Conservation (phyloP, 345 rosid genomes). For the Lepidium sativum region DNA sequence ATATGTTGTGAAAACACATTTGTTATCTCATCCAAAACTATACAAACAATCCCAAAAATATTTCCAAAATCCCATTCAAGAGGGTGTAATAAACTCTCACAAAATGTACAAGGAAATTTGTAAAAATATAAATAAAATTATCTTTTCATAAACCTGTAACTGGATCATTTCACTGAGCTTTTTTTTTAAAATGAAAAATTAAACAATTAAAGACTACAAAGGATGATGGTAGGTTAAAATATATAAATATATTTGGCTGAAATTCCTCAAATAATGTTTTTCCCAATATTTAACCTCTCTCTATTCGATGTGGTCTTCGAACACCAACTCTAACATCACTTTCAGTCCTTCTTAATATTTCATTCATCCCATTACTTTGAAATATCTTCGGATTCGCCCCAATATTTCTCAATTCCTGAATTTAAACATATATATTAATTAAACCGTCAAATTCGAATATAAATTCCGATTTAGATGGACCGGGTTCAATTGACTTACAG, state of each 20-base stretch:
- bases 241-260: background rate
- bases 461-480: background rate
- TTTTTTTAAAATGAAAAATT: background rate
- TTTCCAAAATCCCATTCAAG: no score
- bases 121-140: background rate
- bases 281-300: constrained; percentile 14
- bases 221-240: background rate
- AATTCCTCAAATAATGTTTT: background rate
- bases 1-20: no score
- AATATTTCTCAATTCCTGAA: constrained; percentile 11
- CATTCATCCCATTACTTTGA: no score
- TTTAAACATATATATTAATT: background rate
- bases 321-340: constrained; percentile 23
- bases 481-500: background rate
- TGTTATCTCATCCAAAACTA: no score
- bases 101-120: background rate
- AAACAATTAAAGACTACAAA: constrained; percentile 3
- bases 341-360: constrained; percentile 26
- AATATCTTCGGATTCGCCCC: constrained; percentile 25
- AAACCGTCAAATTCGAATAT: background rate
- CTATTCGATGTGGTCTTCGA: constrained; percentile 24
- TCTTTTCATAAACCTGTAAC: constrained; percentile 13
- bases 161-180: background rate
- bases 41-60: no score
- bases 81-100: background rate